phyloP scores from a whole-genome alignment of 2,329 filamentous ascomycete genomes.

The Chrysoporthe deuterocubensis region DNA sequence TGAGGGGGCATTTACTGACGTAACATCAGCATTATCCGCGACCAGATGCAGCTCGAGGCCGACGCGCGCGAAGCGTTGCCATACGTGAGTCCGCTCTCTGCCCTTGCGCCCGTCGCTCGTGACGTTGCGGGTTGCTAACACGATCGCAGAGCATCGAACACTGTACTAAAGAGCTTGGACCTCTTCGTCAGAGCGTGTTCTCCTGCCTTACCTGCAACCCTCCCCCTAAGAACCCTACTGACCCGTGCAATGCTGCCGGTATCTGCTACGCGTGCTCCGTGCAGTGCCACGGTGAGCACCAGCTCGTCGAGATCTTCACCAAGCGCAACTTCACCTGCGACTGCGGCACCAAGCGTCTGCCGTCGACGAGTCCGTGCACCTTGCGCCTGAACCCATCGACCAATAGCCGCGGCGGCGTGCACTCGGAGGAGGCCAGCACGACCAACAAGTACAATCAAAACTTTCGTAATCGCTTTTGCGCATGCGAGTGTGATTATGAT shows the following conservation, averaged over 20 bases:
- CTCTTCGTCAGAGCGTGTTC: constrained; percentile 86
- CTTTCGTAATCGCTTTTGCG: constrained; percentile 90
- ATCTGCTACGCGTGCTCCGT: constrained; percentile 98
- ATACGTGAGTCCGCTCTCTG: constrained; percentile 65
- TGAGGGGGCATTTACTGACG: not conserved
- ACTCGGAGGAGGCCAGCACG: constrained; percentile 71
- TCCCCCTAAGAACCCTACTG: constrained; percentile 64
- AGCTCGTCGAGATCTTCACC: constrained; percentile 90
- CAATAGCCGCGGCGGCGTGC: constrained; percentile 75
- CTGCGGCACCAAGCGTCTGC: constrained; percentile 85
- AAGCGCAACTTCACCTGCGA: constrained; percentile 97
- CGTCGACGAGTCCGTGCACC: constrained; percentile 71
- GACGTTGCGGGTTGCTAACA: constrained; percentile 26
- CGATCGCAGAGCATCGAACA: constrained; percentile 79
- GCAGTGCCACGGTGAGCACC: constrained; percentile 94
- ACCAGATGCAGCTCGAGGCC: constrained; percentile 87
- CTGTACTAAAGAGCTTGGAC: constrained; percentile 88
- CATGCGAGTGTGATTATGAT: constrained; percentile 86
- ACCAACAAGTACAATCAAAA: constrained; percentile 95
- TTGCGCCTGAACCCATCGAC: constrained; percentile 75
- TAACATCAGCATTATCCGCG: constrained; percentile 74
- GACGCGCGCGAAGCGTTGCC: constrained; percentile 94
- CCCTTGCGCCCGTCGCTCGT: not conserved
- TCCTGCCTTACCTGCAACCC: constrained; percentile 95
- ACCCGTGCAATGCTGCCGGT: constrained; percentile 73